Conservation (phyloP, 2,329 filamentous ascomycete species). For the Cytospora leucostoma region DNA sequence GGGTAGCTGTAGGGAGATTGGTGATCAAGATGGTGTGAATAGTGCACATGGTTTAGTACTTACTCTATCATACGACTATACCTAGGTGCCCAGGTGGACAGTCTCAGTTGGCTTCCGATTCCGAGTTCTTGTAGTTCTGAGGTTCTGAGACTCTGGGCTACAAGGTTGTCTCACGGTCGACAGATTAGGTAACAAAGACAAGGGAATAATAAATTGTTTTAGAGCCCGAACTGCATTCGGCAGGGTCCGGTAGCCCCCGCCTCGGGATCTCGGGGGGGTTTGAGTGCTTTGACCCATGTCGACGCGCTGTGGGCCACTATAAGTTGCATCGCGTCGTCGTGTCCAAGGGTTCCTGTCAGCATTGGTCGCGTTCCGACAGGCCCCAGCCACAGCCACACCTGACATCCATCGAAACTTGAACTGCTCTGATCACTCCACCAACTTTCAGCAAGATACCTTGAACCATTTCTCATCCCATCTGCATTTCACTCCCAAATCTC, state of each 20-base stretch:
- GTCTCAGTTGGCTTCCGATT: no score
- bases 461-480: not conserved
- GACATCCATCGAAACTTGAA: not conserved
- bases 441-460: not conserved
- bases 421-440: not conserved
- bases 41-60: no score
- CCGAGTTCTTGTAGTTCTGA: no score
- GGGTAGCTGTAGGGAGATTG: constrained; percentile 47
- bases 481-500: not conserved
- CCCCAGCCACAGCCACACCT: constrained; percentile 1
- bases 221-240: no score
- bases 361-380: constrained; percentile 8
- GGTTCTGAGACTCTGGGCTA: no score
- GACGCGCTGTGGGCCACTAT: constrained; percentile 15
- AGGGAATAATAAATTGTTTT: no score
- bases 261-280: no score
- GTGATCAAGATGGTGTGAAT: constrained; percentile 37
- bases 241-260: no score
- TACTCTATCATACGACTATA: no score
- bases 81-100: no score
- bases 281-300: not conserved
- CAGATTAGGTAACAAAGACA: no score
- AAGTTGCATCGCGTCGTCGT: constrained; percentile 16
- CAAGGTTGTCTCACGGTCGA: no score
- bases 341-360: not conserved